Evolutionary conservation across 2,329 filamentous ascomycete species (phyloP), one percentile per base, ranked within the genome.

Genomic region (Ascomycota sp.): DNA sequence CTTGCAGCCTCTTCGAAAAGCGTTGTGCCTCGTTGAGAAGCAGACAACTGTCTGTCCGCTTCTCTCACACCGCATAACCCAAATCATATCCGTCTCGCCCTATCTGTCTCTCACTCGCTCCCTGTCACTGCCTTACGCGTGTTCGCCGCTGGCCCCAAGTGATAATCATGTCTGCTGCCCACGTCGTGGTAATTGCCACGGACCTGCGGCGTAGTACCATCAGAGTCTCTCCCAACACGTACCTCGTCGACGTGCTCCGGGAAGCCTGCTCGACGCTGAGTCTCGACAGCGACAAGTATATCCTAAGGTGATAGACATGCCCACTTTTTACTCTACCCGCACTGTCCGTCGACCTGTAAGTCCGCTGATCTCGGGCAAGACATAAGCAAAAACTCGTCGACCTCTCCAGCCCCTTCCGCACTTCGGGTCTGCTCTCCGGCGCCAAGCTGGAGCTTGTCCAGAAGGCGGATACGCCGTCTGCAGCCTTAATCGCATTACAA

Each of bases 371-470:
- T 5, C 30, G 25, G 20, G 3, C 5, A 33, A 83, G 78, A 43
- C 61, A 85, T 51, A 83, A 82, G 48, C 79, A 86, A 52, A 93
- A 86, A 46, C 63, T 70, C 22, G 60, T 98, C 34, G 83, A 94
- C 44, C 66, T 98, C 7, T 86, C 83, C 6, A 65, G 82, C 32
- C 76, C 80, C 25, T 81, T 85, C 48, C 75, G 86, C 28, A 70
- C 86, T 20, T 77, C 83, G 5, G 81, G 83, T 29, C 73, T 98
- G 5, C 63, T 67, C 9, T 69, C 80, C 23, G 89, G 89, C 36
- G 86, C 89, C 34, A 92, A 91, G 47, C 70, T 98, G 34, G 85
- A 95, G 47, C 77, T 98, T 29, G 76, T 94, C 15, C 74, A 81
- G 46, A 74, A 77, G 34, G 89, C 85, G 27, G 79, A 80, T 33